Evolutionary conservation across 140 eudicot genomes (phyloP).

Genomic region (Ambrosia hybrid): DNA sequence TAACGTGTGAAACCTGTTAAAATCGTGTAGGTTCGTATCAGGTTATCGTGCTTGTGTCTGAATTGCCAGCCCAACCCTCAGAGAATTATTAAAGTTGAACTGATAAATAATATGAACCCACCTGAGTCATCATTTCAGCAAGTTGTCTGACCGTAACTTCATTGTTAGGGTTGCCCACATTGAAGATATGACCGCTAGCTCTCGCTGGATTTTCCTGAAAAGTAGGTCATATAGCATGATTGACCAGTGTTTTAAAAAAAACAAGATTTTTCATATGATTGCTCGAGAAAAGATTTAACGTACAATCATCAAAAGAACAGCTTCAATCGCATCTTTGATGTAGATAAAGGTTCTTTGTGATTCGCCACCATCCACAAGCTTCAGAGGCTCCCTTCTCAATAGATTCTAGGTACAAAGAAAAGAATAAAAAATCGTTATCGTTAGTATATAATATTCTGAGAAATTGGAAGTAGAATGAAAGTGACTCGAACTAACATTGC

Average conservation of each 20-base stretch:
- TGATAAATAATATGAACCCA: slow-evolving; percentile 10
- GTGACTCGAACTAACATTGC: slow-evolving; percentile 55
- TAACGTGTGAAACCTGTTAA: too few relatives aligned
- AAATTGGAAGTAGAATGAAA: neutral
- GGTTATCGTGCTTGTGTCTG: too few relatives aligned
- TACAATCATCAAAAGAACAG: too few relatives aligned
- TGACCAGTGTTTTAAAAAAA: slow-evolving; percentile 6
- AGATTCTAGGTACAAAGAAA: slow-evolving; percentile 46
- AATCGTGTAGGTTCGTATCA: too few relatives aligned
- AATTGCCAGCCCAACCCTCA: neutral
- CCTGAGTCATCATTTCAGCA: slow-evolving; percentile 99
- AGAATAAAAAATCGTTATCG: neutral
- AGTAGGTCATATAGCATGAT: slow-evolving; percentile 2
- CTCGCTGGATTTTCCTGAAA: slow-evolving; percentile 87
- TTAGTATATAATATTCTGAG: neutral
- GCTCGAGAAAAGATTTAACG: too few relatives aligned
- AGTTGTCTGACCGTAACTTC: slow-evolving; percentile 98
- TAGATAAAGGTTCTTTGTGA: slow-evolving; percentile 1
- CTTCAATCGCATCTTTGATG: too few relatives aligned
- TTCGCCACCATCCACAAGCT: slow-evolving; percentile 95
- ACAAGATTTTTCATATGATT: neutral
- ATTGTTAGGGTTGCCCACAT: slow-evolving; percentile 94
- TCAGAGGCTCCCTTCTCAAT: slow-evolving; percentile 77
- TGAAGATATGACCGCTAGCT: slow-evolving; percentile 91
- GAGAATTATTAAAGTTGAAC: neutral